Evolutionary conservation across 495 filamentous ascomycete genomes (phyloP).

Genomic region (Terfezia claveryi): DNA sequence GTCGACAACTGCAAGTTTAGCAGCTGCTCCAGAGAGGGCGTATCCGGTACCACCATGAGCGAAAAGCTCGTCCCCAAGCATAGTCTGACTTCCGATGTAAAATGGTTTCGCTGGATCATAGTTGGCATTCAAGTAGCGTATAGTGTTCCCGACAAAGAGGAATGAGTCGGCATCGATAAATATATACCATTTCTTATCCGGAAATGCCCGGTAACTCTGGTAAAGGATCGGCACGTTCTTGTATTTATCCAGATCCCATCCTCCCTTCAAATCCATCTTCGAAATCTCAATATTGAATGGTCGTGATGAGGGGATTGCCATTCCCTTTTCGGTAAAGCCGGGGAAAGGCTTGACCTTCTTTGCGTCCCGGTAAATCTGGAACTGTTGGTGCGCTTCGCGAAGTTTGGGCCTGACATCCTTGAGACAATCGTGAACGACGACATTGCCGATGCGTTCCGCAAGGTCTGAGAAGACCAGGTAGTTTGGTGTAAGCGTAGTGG

Average conservation of each 20-base stretch:
- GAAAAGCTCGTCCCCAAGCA: constrained; percentile 34
- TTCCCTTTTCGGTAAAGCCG: neutral
- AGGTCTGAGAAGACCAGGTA: constrained; percentile 36
- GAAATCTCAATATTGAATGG: constrained; percentile 8
- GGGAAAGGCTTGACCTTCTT: neutral
- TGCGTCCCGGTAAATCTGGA: constrained; percentile 25
- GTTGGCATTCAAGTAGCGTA: constrained; percentile 32
- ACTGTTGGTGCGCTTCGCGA: constrained; percentile 25
- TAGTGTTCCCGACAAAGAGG: constrained; percentile 38
- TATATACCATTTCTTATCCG: constrained; percentile 40
- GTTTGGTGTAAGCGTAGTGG: constrained; percentile 31
- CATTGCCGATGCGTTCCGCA: constrained; percentile 27
- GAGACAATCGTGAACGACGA: constrained; percentile 30
- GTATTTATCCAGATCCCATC: constrained; percentile 39
- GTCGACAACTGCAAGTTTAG: constrained; percentile 26
- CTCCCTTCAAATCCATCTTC: constrained; percentile 23
- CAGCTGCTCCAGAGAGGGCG: constrained; percentile 35
- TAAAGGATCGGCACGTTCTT: constrained; percentile 36
- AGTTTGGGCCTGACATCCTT: constrained; percentile 22
- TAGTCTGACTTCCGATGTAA: constrained; percentile 38
- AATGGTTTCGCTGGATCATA: constrained; percentile 27
- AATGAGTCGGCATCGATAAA: constrained; percentile 52
- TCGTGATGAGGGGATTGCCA: neutral
- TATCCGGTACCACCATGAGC: constrained; percentile 51
- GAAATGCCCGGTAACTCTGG: constrained; percentile 18